A percentile compares a stretch with the other conserved stretches of the same genome.
phyloP scores from a whole-genome alignment of 257 asterid genomes.

The Echites panduratus region DNA sequence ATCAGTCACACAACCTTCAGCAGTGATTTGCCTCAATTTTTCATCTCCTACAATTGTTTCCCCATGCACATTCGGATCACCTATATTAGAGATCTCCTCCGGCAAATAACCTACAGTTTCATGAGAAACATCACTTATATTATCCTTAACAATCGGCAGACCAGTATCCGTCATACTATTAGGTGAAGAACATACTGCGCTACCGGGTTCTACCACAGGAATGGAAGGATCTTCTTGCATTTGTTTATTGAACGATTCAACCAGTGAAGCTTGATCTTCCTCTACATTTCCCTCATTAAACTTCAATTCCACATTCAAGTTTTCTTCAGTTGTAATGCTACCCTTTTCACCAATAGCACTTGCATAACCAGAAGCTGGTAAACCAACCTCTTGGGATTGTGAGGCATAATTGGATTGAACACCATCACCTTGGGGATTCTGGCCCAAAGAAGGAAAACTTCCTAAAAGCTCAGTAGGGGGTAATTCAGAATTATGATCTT shows the following conservation, averaged over 20 bases:
- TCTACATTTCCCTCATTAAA: slow-evolving; percentile 26
- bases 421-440: slow-evolving; percentile 27
- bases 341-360: slow-evolving; percentile 25
- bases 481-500: slow-evolving; percentile 20
- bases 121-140: slow-evolving; percentile 23
- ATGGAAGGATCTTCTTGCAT: slow-evolving; percentile 34
- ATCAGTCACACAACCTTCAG: slow-evolving; percentile 27
- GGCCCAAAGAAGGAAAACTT: slow-evolving; percentile 26
- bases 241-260: slow-evolving; percentile 29
- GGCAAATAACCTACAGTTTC: slow-evolving; percentile 26
- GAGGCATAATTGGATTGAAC: slow-evolving; percentile 20
- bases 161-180: slow-evolving; percentile 24
- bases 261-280: slow-evolving; percentile 24
- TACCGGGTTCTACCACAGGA: slow-evolving; percentile 22
- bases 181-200: slow-evolving; percentile 29
- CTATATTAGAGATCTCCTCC: slow-evolving; percentile 21
- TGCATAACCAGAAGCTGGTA: slow-evolving; percentile 29
- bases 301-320: slow-evolving; percentile 22
- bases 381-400: slow-evolving; percentile 27
- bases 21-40: slow-evolving; percentile 20
- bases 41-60: slow-evolving; percentile 22
- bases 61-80: slow-evolving; percentile 21
- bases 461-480: slow-evolving; percentile 34
- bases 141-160: slow-evolving; percentile 31
- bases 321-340: slow-evolving; percentile 20